A percentile compares a stretch with the other conserved stretches of the same genome.
These are phyloP conservation scores for Aureobasidium sp. DNA, from an alignment of 2,329 filamentous ascomycete species.

Conservation along the genomic window DNA sequence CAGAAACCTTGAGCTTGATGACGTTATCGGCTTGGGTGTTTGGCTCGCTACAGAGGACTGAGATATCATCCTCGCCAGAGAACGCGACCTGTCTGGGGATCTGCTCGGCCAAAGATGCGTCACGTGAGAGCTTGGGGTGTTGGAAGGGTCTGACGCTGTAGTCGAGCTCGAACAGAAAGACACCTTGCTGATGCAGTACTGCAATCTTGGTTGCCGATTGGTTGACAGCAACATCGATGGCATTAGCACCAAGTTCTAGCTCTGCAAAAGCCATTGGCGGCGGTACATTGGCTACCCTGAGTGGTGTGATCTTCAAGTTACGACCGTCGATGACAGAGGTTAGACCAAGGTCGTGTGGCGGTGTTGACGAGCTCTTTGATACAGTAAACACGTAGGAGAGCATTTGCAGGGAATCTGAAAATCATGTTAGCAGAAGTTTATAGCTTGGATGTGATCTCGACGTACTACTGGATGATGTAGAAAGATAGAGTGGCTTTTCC, in stretches of 20 bases:
- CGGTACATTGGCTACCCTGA: conserved; percentile 76
- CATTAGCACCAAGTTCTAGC: conserved; percentile 53
- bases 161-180: conserved; percentile 66
- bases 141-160: conserved; percentile 46
- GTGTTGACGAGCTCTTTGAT: conserved; percentile 59
- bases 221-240: conserved; percentile 69
- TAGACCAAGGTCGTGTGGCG: conserved; percentile 70
- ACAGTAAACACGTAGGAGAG: conserved; percentile 63
- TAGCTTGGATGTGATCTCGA: not conserved
- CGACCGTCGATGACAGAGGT: conserved; percentile 80
- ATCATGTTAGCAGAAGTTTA: not conserved
- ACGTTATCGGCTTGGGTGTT: conserved; percentile 19
- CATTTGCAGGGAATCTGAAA: conserved; percentile 15
- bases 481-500: conserved; percentile 59
- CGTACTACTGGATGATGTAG: conserved; percentile 1
- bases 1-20: not conserved
- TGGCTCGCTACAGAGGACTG: conserved; percentile 25
- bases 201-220: conserved; percentile 59
- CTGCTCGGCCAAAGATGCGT: not conserved
- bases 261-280: conserved; percentile 88
- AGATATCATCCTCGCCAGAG: conserved; percentile 32
- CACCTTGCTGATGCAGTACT: conserved; percentile 59
- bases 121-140: conserved; percentile 34
- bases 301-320: conserved; percentile 74
- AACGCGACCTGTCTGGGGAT: conserved; percentile 43